Base-by-base conservation (phyloP, 1,284 basidiomycete species). In the Cryptococcus sp. region DNA sequence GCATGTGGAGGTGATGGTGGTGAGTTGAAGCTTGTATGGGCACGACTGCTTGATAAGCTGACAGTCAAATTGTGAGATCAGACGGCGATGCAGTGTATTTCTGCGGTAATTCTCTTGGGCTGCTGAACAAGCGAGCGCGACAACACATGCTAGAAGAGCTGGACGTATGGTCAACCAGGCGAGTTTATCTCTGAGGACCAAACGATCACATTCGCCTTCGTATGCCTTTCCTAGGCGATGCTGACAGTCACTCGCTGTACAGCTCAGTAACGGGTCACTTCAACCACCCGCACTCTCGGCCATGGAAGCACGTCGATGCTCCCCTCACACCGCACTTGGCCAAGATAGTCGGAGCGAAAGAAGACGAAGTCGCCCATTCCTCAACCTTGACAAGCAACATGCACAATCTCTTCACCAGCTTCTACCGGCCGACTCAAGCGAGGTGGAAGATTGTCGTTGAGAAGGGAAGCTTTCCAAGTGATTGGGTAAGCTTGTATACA, bases 391-490 rank as follows among this genome's bases (percentile, higher is more conserved):
- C 96, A 25, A 86, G 87, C 68, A 99, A 99, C 81, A 82, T 99
- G 58, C 93, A 99, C 81, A 86, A 93, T 55, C 87, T 98, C 83
- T 88, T 99, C 83, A 86, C 88, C 70, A 88, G 88, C 22, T 99
- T 99, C 80, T 98, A 98, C 81, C 87, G 89, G 55, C 95, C 95
- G 3, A 91, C 90, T 8, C 70, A 84, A 58, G 70, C 62, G 60
- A 86, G 92, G 53, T 93, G 86, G 83, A 98, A 96, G 84, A 94
- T 99, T 75, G 82, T 99, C 58, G 96, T 92, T 78, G 96, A 99
- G 81, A 86, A 87, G 45, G 88, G 85, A 61, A 93, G 94, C 2
- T 99, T 99, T 79, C 94, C 96, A 59, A 95, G 91, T 66, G 95
- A 99, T 83, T 89, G 92, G 80, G 89, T 88, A 64, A 73, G 85